Base-by-base conservation (phyloP, 352 stramenopile species). In the Phytopythium ostracodes region DNA sequence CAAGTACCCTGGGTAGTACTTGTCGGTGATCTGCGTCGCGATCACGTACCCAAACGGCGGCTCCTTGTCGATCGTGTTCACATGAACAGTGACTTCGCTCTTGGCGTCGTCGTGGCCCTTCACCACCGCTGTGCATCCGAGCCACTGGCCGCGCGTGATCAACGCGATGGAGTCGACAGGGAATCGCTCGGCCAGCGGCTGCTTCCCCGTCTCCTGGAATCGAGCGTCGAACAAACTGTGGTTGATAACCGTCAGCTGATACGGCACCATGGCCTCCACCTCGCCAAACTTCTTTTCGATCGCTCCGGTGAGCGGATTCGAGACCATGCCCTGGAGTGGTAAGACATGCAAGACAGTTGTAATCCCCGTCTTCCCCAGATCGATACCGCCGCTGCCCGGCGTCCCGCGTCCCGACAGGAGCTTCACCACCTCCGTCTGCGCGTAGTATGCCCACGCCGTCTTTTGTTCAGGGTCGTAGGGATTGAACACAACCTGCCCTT, bases 11-110 rank as follows among this genome's bases (percentile, higher is more conserved):
- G 83, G 76, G 20, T 85, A 85, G 59, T 92, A 81, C 38, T 88
- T 91, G 63, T 99, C 97, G 54, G 83, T 80, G 25, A 99, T 89
- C 47, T 91, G 87, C 52, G 92, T 72, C 2, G 93, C 94, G 55
- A 99, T 94, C 9, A 93, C 87, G 50, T 98, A 91, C 20, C 97
- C 97, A 79, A 99, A 99, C n/a, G 96, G 96, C 12, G 96, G 95
- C 71, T 92, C 83, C 61, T 82, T 81, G 53, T 99, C 97, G 60
- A 97, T 95, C 24, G 94, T 97, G 49, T 97, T 82, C 15, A 97
- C 82, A 56, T 89, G 67, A 12, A 99, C 92, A 22, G 91, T 96
- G 5, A 98, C 93, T 55, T 73, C 67, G 60, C 94, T 87, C 20
- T 97, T 77, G 1, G 72, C 67, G 51, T 86, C 73, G 56, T 81